Base-by-base conservation (phyloP, 345 rosid species). In the Mangifera indica region DNA sequence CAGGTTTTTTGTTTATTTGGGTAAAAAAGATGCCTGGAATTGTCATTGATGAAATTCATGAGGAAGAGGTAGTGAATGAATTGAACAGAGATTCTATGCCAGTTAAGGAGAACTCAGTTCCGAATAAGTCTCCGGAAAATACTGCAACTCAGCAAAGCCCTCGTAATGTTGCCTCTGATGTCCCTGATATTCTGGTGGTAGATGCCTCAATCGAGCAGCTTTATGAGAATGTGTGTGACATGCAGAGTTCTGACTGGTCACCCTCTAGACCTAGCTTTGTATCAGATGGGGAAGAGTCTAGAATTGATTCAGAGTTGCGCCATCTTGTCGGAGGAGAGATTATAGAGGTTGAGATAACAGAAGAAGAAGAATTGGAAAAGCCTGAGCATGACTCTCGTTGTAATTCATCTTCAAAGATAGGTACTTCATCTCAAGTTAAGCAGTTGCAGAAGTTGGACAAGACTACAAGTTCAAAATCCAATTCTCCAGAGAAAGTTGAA, bases 181-280 rank as follows among this genome's bases (percentile, higher is more conserved):
- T 17, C 44, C 78, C 81, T 10, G 48, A 63, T 44, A 76, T 76
- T 72, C 84, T 76, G 59, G 81, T 69, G 60, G 71, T 82, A 15
- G 84, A 85, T 26, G 72, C 91, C 69, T 86, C 94, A 17, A 89
- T 86, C 24, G 94, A 91, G 76, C 88, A 92, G 74, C 88, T 94
- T 8, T 94, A 84, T 74, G 91, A 88, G 66, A 94, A 94, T 73
- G 91, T 88, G 13, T 89, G 88, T 62, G 97, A 92, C 65, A 83
- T 92, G 91, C 92, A 90, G 85, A 88, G 98, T 74, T 90, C 98
- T 51, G 90, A 88, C 46, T 92, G 79, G 18, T 90, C 98, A 45
- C 92, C 89, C 14, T 90, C 97, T 2, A 83, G 97, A 82, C 88
- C 80, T 20, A 89, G 95, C 80, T 88, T 81, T 82, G 93, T 87